A percentile compares a stretch with the other conserved stretches of the same genome.
These are phyloP conservation scores for Prunella vulgaris DNA, from an alignment of 257 asterid genomes.

Conservation along the genomic window DNA sequence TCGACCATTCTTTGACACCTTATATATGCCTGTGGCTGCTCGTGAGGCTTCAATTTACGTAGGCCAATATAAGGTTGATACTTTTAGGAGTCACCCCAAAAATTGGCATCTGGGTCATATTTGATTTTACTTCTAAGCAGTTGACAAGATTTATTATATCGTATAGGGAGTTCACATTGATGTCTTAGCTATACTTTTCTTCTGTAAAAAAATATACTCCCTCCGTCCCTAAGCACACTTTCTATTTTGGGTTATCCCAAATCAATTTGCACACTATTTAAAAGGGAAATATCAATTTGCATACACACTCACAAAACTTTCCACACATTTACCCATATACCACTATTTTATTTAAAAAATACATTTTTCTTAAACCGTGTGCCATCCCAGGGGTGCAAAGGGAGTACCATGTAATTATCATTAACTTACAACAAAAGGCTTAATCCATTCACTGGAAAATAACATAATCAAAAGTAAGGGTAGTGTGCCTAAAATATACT, in stretches of 20 bases:
- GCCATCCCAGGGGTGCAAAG: too few species aligned
- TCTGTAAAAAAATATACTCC: background rate
- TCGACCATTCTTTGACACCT: too few species aligned
- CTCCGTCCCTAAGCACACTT: too few species aligned
- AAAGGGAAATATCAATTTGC: too few species aligned
- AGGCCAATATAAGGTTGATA: conserved; percentile 41
- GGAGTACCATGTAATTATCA: conserved; percentile 3
- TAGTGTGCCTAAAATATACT: background rate
- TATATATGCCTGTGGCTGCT: conserved; percentile 99
- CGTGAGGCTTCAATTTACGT: conserved; percentile 99
- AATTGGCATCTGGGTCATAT: background rate
- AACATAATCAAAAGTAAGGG: background rate
- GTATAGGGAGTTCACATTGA: background rate
- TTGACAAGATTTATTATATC: background rate
- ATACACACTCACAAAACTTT: too few species aligned
- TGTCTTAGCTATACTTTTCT: background rate
- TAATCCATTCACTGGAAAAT: background rate
- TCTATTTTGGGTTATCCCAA: too few species aligned
- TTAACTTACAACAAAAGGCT: background rate
- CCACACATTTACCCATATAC: too few species aligned
- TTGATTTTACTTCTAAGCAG: background rate
- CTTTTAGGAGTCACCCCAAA: background rate
- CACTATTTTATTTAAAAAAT: too few species aligned
- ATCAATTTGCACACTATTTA: too few species aligned
- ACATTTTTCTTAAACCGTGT: too few species aligned